Conservation (phyloP, 345 rosid species). For the Salix caprea region DNA sequence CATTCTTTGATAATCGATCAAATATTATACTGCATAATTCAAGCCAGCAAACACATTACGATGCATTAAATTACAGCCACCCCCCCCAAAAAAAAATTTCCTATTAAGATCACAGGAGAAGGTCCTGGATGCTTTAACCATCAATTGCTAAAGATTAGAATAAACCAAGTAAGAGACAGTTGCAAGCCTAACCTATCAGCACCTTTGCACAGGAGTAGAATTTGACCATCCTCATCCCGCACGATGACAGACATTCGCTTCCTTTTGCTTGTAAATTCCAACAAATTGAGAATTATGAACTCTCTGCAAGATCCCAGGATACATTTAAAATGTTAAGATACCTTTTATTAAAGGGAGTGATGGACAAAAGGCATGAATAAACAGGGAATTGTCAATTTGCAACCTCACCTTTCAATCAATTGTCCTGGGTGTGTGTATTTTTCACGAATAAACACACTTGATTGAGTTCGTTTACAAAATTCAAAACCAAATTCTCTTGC, state of each 20-base stretch:
- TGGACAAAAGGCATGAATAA: conserved; percentile 4
- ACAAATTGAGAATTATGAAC: conserved; percentile 75
- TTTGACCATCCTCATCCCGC: conserved; percentile 71
- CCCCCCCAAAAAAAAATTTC: background rate
- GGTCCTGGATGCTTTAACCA: background rate
- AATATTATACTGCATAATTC: conserved; percentile 65
- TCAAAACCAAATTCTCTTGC: conserved; percentile 98
- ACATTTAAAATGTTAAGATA: conserved; percentile 16
- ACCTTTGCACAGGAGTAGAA: conserved; percentile 90
- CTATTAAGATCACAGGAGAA: background rate
- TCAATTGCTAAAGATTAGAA: background rate
- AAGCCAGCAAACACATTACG: conserved; percentile 12
- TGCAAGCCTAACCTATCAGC: conserved; percentile 77
- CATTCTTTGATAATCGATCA: conserved; percentile 81
- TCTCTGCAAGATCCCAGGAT: conserved; percentile 53
- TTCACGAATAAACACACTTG: conserved; percentile 72
- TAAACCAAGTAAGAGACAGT: background rate
- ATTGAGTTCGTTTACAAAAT: conserved; percentile 76
- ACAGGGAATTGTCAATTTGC: conserved; percentile 6
- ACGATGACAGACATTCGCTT: conserved; percentile 94
- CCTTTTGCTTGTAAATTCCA: conserved; percentile 97
- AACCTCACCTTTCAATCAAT: conserved; percentile 63
- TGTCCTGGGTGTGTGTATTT: conserved; percentile 46
- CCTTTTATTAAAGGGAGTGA: conserved; percentile 8
- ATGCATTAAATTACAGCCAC: too few relatives aligned